Conservation (phyloP, 495 filamentous ascomycete species). For the Hypoxylon intermedium region DNA sequence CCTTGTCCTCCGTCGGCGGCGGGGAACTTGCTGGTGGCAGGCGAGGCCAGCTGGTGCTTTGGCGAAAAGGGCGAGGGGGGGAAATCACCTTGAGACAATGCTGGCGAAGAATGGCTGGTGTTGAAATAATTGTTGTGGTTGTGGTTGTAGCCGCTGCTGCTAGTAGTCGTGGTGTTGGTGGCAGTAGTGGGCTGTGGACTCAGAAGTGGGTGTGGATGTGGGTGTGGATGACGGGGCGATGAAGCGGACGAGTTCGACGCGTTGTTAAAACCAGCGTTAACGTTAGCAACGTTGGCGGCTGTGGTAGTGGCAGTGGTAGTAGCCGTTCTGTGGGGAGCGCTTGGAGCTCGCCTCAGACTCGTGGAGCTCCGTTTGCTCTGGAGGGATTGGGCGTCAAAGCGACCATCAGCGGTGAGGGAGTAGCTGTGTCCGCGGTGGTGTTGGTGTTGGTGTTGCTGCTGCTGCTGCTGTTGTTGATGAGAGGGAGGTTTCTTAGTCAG, state of each 20-base stretch:
- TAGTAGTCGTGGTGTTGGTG: too few species aligned
- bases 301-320: conserved; percentile 51
- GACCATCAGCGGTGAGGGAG: conserved; percentile 51
- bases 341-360: conserved; percentile 72
- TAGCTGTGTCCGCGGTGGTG: conserved; percentile 50
- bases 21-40: conserved; percentile 42
- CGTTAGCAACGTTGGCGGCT: conserved; percentile 33
- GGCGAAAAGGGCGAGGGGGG: conserved; percentile 48
- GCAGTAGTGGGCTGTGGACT: conserved; percentile 12
- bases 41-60: conserved; percentile 53
- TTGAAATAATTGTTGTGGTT: conserved; percentile 10
- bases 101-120: conserved; percentile 47
- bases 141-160: too few species aligned
- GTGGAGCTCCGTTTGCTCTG: conserved; percentile 62
- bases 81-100: conserved; percentile 46
- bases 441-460: conserved; percentile 45
- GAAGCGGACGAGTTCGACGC: conserved; percentile 41
- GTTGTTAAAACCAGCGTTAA: conserved; percentile 37
- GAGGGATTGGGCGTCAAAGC: conserved; percentile 60
- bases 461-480: conserved; percentile 38
- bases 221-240: conserved; percentile 45
- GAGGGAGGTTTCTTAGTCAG: conserved; percentile 64
- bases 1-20: conserved; percentile 25
- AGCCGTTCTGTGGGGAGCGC: conserved; percentile 63
- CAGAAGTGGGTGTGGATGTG: too few species aligned